Evolutionary conservation across 2,329 filamentous ascomycete genomes (phyloP), one percentile per base, ranked within the genome.

Genomic region (Pleomassaria siparia): DNA sequence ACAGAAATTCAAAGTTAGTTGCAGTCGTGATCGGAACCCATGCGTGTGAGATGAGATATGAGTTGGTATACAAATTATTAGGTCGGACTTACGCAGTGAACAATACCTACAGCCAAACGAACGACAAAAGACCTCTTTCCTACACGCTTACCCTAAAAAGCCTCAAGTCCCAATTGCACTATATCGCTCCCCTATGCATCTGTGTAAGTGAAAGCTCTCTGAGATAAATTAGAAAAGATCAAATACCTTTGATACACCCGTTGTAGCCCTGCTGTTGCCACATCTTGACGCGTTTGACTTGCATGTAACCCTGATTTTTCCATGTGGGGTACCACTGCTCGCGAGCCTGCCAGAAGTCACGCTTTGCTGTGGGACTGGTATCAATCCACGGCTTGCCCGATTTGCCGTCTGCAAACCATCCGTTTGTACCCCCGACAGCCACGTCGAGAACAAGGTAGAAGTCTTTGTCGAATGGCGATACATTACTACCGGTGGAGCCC

Each of bases 361-460:
- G 82, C 69, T 79, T 82, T 7, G 89, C 88, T 10, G 80, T 85
- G 1, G 76, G 69, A 43, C 82, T 85, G 13, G 68, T 74, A 65
- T 94, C 86, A 25, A 89, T 77, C 89, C 89, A 95, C 1, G 89
- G 89, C 76, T 95, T 95, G 25, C 78, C 80, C 33, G 78, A 78
- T 56, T 79, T 74, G 16, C 84, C 83, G 66, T 95, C 88, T 62
- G 86, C 75, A 63, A 94, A 95, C 88, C 88, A 95, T 29, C 89
- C 89, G 56, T 91, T 91, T 18, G 85, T 89, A 41, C 84, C 83
- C 24, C 88, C 88, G 7, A 91, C 87, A 10, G 84, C 87, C 3
- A 91, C 76, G 62, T 89, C 89, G 47, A 92, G 66, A 56, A 91
- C 86, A 37, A 92, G 79, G 60, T 88, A 91, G 62, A 91, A 91